These are phyloP conservation scores for Endocalyx cinctus DNA, from an alignment of 2,329 filamentous ascomycete genomes.

Conservation along the genomic window DNA sequence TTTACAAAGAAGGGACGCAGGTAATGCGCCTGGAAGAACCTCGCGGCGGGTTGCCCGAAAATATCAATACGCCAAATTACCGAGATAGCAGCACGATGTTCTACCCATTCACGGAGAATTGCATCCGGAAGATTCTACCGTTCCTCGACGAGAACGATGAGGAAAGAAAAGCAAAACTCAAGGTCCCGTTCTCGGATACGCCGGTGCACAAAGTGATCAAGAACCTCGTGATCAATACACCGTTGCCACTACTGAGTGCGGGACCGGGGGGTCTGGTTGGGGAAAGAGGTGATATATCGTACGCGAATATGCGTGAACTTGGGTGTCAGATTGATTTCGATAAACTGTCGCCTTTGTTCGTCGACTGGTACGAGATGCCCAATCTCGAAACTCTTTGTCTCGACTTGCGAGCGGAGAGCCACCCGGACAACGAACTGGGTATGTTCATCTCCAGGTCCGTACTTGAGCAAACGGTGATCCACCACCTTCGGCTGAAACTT, in stretches of 20 bases:
- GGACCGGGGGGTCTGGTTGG: not conserved
- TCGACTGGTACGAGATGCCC: conserved; percentile 22
- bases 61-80: not conserved
- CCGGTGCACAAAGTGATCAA: conserved; percentile 13
- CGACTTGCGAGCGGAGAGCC: conserved; percentile 21
- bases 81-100: too few relatives aligned
- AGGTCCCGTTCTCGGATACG: not conserved
- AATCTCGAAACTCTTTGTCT: conserved; percentile 19
- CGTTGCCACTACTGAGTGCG: conserved; percentile 10
- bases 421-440: too few relatives aligned
- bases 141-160: conserved; percentile 18
- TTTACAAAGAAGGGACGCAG: conserved; percentile 15
- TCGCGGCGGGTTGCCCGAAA: not conserved
- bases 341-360: conserved; percentile 15
- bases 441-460: too few relatives aligned
- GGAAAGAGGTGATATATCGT: conserved; percentile 1
- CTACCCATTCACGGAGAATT: conserved; percentile 13
- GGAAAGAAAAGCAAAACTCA: conserved; percentile 2
- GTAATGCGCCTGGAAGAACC: conserved; percentile 13
- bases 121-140: conserved; percentile 13
- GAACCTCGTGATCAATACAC: conserved; percentile 19
- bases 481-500: conserved; percentile 15
- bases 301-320: conserved; percentile 5
- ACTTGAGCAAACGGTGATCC: conserved; percentile 22
- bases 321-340: conserved; percentile 15